Evolutionary conservation across 1,284 basidiomycete species (phyloP), one percentile per base, ranked within the genome.

Genomic region (Tremellales sp.): DNA sequence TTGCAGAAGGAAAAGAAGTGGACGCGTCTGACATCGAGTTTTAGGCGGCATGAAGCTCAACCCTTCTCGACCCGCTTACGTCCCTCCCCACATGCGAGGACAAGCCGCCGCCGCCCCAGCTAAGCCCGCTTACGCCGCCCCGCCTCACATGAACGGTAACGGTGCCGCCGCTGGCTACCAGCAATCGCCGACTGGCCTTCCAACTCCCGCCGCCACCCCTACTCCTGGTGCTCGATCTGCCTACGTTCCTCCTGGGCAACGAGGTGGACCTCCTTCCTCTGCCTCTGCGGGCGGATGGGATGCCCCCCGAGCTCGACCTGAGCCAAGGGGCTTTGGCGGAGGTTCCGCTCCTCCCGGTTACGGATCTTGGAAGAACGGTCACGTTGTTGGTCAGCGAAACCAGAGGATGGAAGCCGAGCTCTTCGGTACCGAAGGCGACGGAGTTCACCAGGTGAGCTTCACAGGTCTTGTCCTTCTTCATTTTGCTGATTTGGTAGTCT

Each of bases 341-440:
- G 77, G 68, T 59, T 54, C 52, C 56, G 77, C 75, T 40, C 64
- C 70, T 51, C 80, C 82, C 46, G 89, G 89, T 40, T 82, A 72
- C 63, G 94, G 94, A 49, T 75, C 74, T 39, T 99, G 96, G 96
- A 85, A 82, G 69, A 90, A 97, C 60, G 92, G 88, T 60, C 94
- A 98, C 74, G 70, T 91, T 50, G 76, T 84, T 17, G 94, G 90
- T 45, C 76, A 81, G 26, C 82, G 84, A 66, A 96, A 94, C 79
- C 76, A 79, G 67, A 85, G 90, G 64, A 80, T 91, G 57, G 93
- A 99, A 79, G 92, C 89, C 76, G 93, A 98, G 71, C 85, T 99
- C 39, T 99, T 86, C 68, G 96, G 96, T 47, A 91, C 96, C 57
- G 80, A 81, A 37, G 80, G 83, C 49, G 96, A 97, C 73, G 84